phyloP scores from a whole-genome alignment of 2,329 filamentous ascomycete genomes.

The Clonostachys rosea region DNA sequence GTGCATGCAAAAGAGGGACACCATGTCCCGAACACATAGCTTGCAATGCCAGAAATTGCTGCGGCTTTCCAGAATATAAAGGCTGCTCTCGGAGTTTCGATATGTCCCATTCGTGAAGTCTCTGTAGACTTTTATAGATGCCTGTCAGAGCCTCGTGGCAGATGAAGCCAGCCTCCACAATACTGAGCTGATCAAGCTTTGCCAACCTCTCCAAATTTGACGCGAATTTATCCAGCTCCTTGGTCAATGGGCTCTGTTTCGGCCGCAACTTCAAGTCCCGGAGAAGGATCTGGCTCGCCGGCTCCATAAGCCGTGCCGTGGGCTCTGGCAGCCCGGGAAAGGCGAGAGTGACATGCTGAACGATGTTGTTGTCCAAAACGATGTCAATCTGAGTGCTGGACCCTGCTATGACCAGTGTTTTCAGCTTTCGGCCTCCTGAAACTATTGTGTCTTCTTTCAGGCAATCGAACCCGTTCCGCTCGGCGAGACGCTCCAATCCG shows the following conservation, averaged over 20 bases:
- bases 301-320: conserved; percentile 54
- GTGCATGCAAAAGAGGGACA: conserved; percentile 64
- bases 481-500: conserved; percentile 67
- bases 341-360: conserved; percentile 56
- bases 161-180: conserved; percentile 57
- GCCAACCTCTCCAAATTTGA: conserved; percentile 68
- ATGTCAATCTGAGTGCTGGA: conserved; percentile 38
- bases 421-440: conserved; percentile 40
- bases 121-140: conserved; percentile 65
- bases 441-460: conserved; percentile 51
- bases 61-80: conserved; percentile 34
- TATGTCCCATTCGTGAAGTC: conserved; percentile 68
- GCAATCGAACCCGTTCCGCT: conserved; percentile 61
- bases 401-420: conserved; percentile 58
- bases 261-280: conserved; percentile 57
- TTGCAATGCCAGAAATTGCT: conserved; percentile 45
- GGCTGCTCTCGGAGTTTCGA: conserved; percentile 48
- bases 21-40: conserved; percentile 69
- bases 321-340: conserved; percentile 56
- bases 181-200: conserved; percentile 66
- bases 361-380: conserved; percentile 55
- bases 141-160: conserved; percentile 75
- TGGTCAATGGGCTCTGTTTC: conserved; percentile 61
- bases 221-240: conserved; percentile 66
- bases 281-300: conserved; percentile 62